Base-by-base conservation (phyloP, 139 green algal species). In the Mychonastes homosphaera region DNA sequence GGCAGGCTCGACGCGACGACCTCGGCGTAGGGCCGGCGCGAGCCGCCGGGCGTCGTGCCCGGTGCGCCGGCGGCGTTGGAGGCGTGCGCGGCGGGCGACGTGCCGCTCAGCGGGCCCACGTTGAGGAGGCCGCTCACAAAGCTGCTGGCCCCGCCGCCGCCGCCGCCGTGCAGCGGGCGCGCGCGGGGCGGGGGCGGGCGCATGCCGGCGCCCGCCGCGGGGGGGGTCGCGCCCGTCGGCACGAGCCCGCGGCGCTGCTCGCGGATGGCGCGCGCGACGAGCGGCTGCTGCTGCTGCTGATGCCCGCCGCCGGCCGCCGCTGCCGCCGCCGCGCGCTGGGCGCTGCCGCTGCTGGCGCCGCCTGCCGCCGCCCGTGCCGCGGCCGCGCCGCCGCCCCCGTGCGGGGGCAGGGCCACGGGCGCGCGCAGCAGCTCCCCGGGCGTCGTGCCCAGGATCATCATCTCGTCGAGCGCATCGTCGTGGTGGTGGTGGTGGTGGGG, bases 361-460 rank as follows among this genome's bases (percentile, higher is more conserved):
- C 28, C 40, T n/a, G n/a, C n/a, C 27, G 55, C 29, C 15, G 10
- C 12, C 36, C 10, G 10, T 10, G 36, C 36, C 13, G 36, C 36
- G 36, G 36, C 35, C 10, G 15, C n/a, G 21, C 0, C 34, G 35
- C 45, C 23, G 41, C 43, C 52, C 29, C 55, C 40, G 29, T 53
- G 28, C 6, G 40, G 41, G 47, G 52, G 53, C 23, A 62, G 49
- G 12, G 39, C 34, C 38, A 40, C 48, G 23, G 52, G 47, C 38
- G 41, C 12, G 45, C 21, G 35, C 45, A 45, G 69, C 40, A 40
- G 61, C 33, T 82, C 71, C 27, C 70, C 35, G 15, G 81, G 79
- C 0, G 79, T 85, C 44, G 73, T 78, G 26, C 84, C 84, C 39
- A 92, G 67, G 4, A 92, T 74, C 79, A 88, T 87, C 46, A 82